A percentile compares a stretch with the other conserved stretches of the same genome.
phyloP scores from a whole-genome alignment of 139 green algal genomes.

The Nannochloris sp. region DNA sequence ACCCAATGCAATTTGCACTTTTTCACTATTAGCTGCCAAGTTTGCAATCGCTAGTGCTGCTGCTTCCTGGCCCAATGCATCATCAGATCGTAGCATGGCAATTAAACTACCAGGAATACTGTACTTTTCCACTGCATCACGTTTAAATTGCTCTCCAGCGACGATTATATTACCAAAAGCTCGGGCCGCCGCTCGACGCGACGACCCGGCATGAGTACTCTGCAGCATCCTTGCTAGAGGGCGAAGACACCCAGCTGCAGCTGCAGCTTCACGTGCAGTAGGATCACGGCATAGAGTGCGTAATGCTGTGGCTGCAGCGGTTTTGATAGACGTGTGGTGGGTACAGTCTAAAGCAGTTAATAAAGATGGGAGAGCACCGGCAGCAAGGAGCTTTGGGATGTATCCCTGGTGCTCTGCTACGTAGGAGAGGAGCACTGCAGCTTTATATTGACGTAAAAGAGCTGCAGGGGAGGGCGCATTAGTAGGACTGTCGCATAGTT shows the following conservation, averaged over 20 bases:
- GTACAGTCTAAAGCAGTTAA: conserved; percentile 9
- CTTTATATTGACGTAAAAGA: conserved; percentile 6
- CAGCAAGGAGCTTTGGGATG: not conserved
- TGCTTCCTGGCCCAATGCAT: conserved; percentile 12
- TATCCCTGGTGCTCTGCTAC: not conserved
- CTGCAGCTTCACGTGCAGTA: not conserved
- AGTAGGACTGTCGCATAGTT: too few relatives aligned
- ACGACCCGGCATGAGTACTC: not conserved
- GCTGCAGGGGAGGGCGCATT: not conserved
- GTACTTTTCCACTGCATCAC: conserved; percentile 17
- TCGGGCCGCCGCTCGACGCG: conserved; percentile 17
- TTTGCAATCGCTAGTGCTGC: conserved; percentile 23
- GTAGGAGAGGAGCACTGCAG: conserved; percentile 7
- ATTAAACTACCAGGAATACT: not conserved
- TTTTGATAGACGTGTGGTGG: conserved; percentile 11
- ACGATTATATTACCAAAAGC: conserved; percentile 24
- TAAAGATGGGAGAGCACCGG: conserved; percentile 5
- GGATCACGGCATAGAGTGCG: conserved; percentile 12
- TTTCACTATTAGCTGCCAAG: conserved; percentile 23
- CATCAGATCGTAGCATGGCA: not conserved
- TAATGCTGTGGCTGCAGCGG: not conserved
- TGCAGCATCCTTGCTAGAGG: conserved; percentile 17
- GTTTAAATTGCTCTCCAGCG: conserved; percentile 16
- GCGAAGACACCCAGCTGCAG: conserved; percentile 13
- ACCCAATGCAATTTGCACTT: conserved; percentile 7